A percentile compares a stretch with the other conserved stretches of the same genome.
Conservation (phyloP, 2,329 filamentous ascomycete species). For the Hirsutella minnesotensis region DNA sequence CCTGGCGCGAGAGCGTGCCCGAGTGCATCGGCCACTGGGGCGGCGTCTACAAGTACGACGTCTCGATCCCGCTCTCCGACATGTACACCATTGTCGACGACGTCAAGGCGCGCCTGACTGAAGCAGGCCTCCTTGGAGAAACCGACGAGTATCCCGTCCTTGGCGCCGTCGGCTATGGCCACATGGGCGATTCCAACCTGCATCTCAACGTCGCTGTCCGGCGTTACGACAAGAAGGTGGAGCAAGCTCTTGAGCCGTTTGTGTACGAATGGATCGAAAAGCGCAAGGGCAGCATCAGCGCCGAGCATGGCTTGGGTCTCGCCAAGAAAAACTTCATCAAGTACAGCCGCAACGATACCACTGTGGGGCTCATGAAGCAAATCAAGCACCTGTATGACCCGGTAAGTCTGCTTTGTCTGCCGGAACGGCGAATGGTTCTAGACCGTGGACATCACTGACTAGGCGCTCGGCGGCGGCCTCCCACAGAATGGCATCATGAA, state of each 20-base stretch:
- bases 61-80: conserved; percentile 81
- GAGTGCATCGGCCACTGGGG: conserved; percentile 84
- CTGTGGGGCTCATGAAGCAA: conserved; percentile 86
- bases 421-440: too few species aligned
- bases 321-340: conserved; percentile 94
- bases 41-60: conserved; percentile 96
- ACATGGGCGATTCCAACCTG: conserved; percentile 95
- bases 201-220: conserved; percentile 84
- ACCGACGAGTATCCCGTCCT: conserved; percentile 68
- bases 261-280: conserved; percentile 95
- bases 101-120: conserved; percentile 57
- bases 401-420: conserved; percentile 58
- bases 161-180: conserved; percentile 89
- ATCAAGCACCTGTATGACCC: conserved; percentile 92
- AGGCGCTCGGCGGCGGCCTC: not conserved
- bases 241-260: conserved; percentile 81
- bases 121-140: conserved; percentile 67
- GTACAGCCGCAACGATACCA: conserved; percentile 80
- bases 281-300: conserved; percentile 85
- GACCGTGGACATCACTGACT: not conserved
- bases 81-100: conserved; percentile 88
- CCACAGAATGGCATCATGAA: conserved; percentile 93
- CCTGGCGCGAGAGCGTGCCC: conserved; percentile 85
- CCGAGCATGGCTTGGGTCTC: conserved; percentile 86
- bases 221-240: conserved; percentile 75